phyloP scores from a whole-genome alignment of 2,329 filamentous ascomycete species.

The Zopfia rhizophila region DNA sequence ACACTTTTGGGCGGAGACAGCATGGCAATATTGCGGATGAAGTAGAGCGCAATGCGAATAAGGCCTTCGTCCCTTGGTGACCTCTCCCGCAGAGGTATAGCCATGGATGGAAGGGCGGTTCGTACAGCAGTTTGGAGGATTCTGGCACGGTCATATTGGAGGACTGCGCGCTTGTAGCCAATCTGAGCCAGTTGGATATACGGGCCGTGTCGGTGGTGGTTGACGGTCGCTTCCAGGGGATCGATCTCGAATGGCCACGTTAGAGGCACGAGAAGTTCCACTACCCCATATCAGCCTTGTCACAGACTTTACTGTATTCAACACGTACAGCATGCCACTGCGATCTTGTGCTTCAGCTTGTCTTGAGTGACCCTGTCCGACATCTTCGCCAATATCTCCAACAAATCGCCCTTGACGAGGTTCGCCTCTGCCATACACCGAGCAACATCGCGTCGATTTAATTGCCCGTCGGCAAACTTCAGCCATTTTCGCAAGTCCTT shows the following conservation, averaged over 20 bases:
- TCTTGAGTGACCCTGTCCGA: conserved; percentile 77
- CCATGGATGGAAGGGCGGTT: conserved; percentile 86
- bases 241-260: conserved; percentile 93
- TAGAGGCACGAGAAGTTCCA: conserved; percentile 90
- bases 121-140: conserved; percentile 85
- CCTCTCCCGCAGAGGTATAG: conserved; percentile 78
- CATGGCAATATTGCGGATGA: conserved; percentile 87
- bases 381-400: conserved; percentile 84
- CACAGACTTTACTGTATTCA: background rate
- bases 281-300: conserved; percentile 45
- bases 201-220: conserved; percentile 91
- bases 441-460: conserved; percentile 93
- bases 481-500: conserved; percentile 97
- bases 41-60: conserved; percentile 88
- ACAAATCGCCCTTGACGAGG: conserved; percentile 85
- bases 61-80: conserved; percentile 86
- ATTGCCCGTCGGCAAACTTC: conserved; percentile 91
- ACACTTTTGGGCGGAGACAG: conserved; percentile 79
- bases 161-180: conserved; percentile 86
- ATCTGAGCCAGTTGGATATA: conserved; percentile 90
- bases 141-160: conserved; percentile 81
- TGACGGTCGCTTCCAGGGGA: conserved; percentile 83
- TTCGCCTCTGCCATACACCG: conserved; percentile 92
- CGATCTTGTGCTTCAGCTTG: conserved; percentile 80
- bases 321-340: conserved; percentile 75